Base-by-base conservation (phyloP, 495 filamentous ascomycete genomes). In the Talaromyces nanjingensis region DNA sequence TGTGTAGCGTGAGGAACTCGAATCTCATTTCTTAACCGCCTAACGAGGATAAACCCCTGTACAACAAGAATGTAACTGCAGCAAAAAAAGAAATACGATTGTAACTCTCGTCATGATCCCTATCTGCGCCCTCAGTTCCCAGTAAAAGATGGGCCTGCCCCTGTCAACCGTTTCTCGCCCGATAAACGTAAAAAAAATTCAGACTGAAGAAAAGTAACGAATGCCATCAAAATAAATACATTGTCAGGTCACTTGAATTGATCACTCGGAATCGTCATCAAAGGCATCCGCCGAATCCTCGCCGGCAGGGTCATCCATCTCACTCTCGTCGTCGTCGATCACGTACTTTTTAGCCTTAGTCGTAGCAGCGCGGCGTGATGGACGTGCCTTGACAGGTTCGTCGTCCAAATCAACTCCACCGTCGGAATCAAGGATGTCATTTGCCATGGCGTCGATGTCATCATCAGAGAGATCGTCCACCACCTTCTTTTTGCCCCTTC, bases 401-500 rank as follows among this genome's bases (percentile, higher is more conserved):
- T 79, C 79, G 6, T 73, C 75, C 65, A 66, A 47, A 54, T 59
- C 63, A 73, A 69, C 27, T 71, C 64, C 74, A 2, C 75, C 79
- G 9, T 76, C 77, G 56, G 84, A 84, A 66, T 81, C 79, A 61
- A 86, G 64, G 37, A 85, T 79, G 25, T 86, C 84, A 60, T 86
- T 83, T 39, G 82, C 84, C 67, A 86, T 76, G 25, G 77, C 80
- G 56, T 84, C 79, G 33, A 79, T 80, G 52, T 79, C 79, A 65
- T 80, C 78, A 63, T 84, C 73, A 22, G 75, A 78, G 60, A 77
- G 66, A 33, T 79, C 77, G 62, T 79, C 74, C 6, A 58, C 68
- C 6, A 70, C 49, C 52, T 73, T 72, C 67, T 77, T 77, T 69
- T 76, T 78, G 0, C 62, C 58, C 62, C 79, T 76, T 0, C 79